Base-by-base conservation (phyloP, 169 alveolate species). In the Neospora caninum region DNA sequence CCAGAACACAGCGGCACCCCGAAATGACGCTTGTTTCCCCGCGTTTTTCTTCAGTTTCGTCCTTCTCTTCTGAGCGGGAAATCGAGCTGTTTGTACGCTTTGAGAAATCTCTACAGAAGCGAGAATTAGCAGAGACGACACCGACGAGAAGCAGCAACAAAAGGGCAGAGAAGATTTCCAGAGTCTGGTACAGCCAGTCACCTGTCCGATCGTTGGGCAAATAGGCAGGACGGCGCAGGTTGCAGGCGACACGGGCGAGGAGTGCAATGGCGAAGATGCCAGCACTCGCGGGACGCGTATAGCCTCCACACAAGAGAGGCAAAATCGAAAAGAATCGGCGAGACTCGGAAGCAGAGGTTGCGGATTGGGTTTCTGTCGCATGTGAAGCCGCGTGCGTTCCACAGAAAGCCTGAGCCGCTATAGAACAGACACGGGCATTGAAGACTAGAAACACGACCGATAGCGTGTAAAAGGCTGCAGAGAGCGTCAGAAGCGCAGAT, bases 351-450 rank as follows among this genome's bases (percentile, higher is more conserved):
- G 86, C 4, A 27, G 73, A 64, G 25, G n/a, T n/a, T 10, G 86
- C 42, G 43, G 49, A 78, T 29, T 29, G 82, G 10, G 45, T 9
- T 25, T n/a, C 29, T 16, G 27, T 43, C 31, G 86, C 86, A 6
- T 43, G 43, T n/a, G 86, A 38, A 16, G 39, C 45, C 18, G 22
- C 1, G 86, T 78, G n/a, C 86, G 29, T 10, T n/a, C 10, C 13
- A 25, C 86, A 78, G 86, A 64, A 64, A 22, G 73, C 73, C 73
- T 64, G 73, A 0, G 86, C 31, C 1, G 42, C 27, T 16, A 20
- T 78, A n/a, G 39, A 78, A 43, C 86, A 78, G 45, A 78, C 86
- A n/a, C 86, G 86, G 27, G 86, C 45, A n/a, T 78, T 18, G 86
- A 13, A 78, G 43, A 78, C 39, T 0, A 38, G 49, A 22, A 78